Conservation (phyloP, 1,284 basidiomycete species). For the Tylopilus sp. region DNA sequence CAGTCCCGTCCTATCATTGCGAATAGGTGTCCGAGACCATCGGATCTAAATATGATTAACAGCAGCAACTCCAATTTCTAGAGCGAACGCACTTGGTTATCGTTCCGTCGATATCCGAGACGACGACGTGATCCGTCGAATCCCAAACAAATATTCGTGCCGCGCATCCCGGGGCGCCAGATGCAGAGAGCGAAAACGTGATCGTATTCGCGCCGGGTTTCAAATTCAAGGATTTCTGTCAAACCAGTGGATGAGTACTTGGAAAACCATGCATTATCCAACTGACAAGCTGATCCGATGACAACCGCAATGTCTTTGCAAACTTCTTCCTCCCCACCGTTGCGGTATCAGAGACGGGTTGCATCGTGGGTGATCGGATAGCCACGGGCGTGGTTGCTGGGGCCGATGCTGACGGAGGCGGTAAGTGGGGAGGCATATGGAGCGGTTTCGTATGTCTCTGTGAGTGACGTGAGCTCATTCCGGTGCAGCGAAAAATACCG, state of each 20-base stretch:
- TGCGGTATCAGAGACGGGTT: constrained; percentile 19
- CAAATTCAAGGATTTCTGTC: constrained; percentile 80
- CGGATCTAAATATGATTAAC: constrained; percentile 58
- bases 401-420: constrained; percentile 22
- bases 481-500: not conserved
- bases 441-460: constrained; percentile 13
- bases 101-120: constrained; percentile 99
- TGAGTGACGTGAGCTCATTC: constrained; percentile 6
- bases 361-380: constrained; percentile 19
- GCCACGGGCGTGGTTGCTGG: constrained; percentile 27
- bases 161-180: constrained; percentile 82
- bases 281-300: constrained; percentile 77
- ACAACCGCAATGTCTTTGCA: constrained; percentile 89
- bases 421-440: constrained; percentile 1
- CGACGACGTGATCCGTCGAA: constrained; percentile 81
- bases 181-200: constrained; percentile 92
- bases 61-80: not conserved
- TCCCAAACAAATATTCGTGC: constrained; percentile 98
- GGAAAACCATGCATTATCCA: not conserved
- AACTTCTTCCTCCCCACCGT: constrained; percentile 46
- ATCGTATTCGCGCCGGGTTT: constrained; percentile 90
- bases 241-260: constrained; percentile 2
- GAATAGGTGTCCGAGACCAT: constrained; percentile 96
- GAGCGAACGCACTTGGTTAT: constrained; percentile 82
- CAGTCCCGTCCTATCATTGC: constrained; percentile 99